A percentile compares a stretch with the other conserved stretches of the same genome.
phyloP scores from a whole-genome alignment of 345 rosid genomes.

The Crucihimalaya himalaica region DNA sequence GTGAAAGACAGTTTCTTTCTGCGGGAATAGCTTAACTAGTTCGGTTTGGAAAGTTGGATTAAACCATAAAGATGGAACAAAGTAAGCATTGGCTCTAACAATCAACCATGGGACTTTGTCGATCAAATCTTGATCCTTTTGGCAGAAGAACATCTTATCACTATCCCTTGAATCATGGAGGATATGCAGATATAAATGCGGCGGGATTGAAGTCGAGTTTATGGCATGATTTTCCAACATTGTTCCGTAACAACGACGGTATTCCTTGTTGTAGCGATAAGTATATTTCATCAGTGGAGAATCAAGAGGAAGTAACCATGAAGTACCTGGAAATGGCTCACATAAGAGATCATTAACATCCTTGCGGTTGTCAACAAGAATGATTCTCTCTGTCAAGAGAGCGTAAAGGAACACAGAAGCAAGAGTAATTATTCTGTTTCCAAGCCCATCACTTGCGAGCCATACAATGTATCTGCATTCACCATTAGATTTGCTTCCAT shows the following conservation, averaged over 20 bases:
- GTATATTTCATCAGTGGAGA: constrained; percentile 46
- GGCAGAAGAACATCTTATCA: constrained; percentile 47
- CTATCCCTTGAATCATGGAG: constrained; percentile 37
- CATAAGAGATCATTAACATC: constrained; percentile 64
- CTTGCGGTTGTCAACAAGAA: constrained; percentile 55
- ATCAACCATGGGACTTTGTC: constrained; percentile 46
- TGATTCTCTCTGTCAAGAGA: constrained; percentile 60
- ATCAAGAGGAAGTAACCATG: constrained; percentile 66
- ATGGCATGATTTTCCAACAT: constrained; percentile 24
- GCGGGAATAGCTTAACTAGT: constrained; percentile 35
- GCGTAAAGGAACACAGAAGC: constrained; percentile 70
- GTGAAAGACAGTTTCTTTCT: constrained; percentile 49
- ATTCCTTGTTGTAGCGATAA: constrained; percentile 40
- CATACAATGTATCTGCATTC: constrained; percentile 65
- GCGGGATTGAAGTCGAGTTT: constrained; percentile 19
- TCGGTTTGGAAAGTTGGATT: constrained; percentile 35
- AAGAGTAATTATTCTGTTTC: constrained; percentile 62
- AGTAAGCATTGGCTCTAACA: constrained; percentile 33
- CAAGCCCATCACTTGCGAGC: constrained; percentile 61
- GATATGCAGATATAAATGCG: constrained; percentile 36
- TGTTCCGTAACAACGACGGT: constrained; percentile 34
- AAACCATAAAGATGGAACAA: constrained; percentile 44
- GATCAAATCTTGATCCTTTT: constrained; percentile 34
- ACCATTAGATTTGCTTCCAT: constrained; percentile 12
- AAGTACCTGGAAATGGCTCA: constrained; percentile 60